phyloP scores from a whole-genome alignment of 2,329 filamentous ascomycete genomes.

The Apiospora phragmitis region DNA sequence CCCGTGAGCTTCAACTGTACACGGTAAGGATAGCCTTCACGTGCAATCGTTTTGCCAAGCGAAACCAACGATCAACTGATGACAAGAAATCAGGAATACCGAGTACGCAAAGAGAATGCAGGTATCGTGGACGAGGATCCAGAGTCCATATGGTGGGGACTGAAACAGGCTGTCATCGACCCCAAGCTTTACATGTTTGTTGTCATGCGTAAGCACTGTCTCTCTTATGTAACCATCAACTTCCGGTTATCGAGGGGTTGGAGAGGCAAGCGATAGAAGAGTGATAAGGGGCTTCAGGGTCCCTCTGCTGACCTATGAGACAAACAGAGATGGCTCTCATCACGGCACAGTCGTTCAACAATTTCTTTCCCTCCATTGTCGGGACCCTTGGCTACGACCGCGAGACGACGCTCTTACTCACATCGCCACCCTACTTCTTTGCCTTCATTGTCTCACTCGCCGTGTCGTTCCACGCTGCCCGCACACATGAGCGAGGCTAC shows the following conservation, averaged over 20 bases:
- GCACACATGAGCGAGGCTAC: slow-evolving; percentile 47
- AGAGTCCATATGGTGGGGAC: slow-evolving; percentile 35
- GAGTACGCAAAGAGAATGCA: slow-evolving; percentile 26
- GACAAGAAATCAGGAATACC: slow-evolving; percentile 31
- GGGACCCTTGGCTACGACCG: slow-evolving; percentile 42
- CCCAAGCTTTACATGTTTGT: slow-evolving; percentile 43
- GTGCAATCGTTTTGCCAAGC: background rate
- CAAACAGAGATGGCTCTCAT: background rate
- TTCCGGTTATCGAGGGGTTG: too few relatives aligned
- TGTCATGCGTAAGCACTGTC: background rate
- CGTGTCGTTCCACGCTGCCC: slow-evolving; percentile 41
- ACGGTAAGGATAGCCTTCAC: background rate
- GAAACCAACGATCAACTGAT: too few relatives aligned
- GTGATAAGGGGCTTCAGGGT: too few relatives aligned
- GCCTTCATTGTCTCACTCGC: slow-evolving; percentile 36
- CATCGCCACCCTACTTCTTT: slow-evolving; percentile 40
- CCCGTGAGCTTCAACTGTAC: slow-evolving; percentile 18
- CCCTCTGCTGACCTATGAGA: background rate
- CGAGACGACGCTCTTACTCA: slow-evolving; percentile 48
- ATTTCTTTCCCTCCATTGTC: slow-evolving; percentile 35
- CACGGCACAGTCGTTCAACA: slow-evolving; percentile 19
- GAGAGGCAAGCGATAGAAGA: too few relatives aligned
- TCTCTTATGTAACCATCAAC: too few relatives aligned
- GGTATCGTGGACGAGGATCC: slow-evolving; percentile 16
- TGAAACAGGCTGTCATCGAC: slow-evolving; percentile 41